A percentile compares a stretch with the other conserved stretches of the same genome.
Conservation (phyloP, 2,329 filamentous ascomycete genomes). For the Fusarium floridanum region DNA sequence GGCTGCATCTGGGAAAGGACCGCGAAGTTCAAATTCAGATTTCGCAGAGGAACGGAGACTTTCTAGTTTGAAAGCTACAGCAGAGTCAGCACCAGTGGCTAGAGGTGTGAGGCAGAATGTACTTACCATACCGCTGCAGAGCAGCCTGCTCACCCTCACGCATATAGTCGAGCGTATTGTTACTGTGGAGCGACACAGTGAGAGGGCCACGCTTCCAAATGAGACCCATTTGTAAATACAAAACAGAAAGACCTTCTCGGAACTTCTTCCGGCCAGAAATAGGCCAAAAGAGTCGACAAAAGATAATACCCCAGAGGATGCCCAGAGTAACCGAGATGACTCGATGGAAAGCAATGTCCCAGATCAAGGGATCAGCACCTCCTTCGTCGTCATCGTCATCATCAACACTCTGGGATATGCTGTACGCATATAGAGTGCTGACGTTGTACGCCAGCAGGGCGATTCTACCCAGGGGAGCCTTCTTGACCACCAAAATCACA, state of each 20-base stretch:
- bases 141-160: conserved; percentile 88
- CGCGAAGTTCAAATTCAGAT: conserved; percentile 90
- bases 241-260: conserved; percentile 87
- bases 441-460: conserved; percentile 97
- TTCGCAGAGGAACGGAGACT: conserved; percentile 77
- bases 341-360: conserved; percentile 88
- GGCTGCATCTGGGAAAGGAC: conserved; percentile 83
- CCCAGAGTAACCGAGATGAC: conserved; percentile 88
- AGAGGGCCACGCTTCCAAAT: conserved; percentile 97
- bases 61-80: conserved; percentile 75
- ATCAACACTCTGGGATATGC: conserved; percentile 82
- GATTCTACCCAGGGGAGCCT: conserved; percentile 92
- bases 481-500: conserved; percentile 85
- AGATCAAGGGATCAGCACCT: conserved; percentile 84
- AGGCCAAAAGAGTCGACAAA: conserved; percentile 92
- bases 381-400: conserved; percentile 91
- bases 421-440: conserved; percentile 93
- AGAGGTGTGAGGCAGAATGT: neutral
- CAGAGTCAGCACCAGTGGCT: conserved; percentile 1
- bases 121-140: conserved; percentile 78
- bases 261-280: conserved; percentile 91
- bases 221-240: conserved; percentile 94
- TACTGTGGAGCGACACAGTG: conserved; percentile 74
- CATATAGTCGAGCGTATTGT: conserved; percentile 78
- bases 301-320: conserved; percentile 90